Evolutionary conservation across 192 early-diverging fungal species (phyloP).

Genomic region (Phycomyces blakesleeanus): DNA sequence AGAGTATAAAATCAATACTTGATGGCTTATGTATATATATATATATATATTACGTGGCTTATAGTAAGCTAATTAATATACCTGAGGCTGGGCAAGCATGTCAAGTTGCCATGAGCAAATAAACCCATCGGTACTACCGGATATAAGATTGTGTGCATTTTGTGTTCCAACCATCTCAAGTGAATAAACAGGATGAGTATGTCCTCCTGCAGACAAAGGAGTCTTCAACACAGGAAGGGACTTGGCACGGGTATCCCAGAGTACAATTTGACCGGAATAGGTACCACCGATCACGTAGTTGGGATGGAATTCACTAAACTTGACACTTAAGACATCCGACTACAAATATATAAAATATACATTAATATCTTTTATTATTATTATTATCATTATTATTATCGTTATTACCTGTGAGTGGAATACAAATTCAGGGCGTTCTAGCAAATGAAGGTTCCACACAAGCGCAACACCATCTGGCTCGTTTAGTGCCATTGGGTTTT

Average conservation of each 20-base stretch:
- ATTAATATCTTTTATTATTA: background rate
- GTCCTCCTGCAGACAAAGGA: constrained; percentile 86
- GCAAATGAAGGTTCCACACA: constrained; percentile 89
- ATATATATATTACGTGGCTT: no score
- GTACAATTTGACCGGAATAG: constrained; percentile 94
- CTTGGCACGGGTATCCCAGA: constrained; percentile 97
- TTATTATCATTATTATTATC: background rate
- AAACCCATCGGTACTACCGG: constrained; percentile 92
- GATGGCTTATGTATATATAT: background rate
- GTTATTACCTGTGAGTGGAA: constrained; percentile 75
- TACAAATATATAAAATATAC: constrained; percentile 21
- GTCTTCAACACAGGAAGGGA: constrained; percentile 88
- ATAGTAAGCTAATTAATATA: constrained; percentile 19
- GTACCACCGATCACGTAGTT: constrained; percentile 92
- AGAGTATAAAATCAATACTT: background rate
- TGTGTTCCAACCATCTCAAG: constrained; percentile 89
- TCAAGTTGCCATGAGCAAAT: constrained; percentile 97
- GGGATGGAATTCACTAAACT: constrained; percentile 91
- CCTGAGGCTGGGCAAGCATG: constrained; percentile 94
- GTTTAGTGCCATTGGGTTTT: constrained; percentile 77
- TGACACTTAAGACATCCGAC: constrained; percentile 85
- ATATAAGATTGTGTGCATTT: constrained; percentile 91
- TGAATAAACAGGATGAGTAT: constrained; percentile 95
- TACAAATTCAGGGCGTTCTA: constrained; percentile 90
- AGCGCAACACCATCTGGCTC: constrained; percentile 94